Conservation (phyloP, 2,329 filamentous ascomycete species). For the Plectosphaerella cucumerina region DNA sequence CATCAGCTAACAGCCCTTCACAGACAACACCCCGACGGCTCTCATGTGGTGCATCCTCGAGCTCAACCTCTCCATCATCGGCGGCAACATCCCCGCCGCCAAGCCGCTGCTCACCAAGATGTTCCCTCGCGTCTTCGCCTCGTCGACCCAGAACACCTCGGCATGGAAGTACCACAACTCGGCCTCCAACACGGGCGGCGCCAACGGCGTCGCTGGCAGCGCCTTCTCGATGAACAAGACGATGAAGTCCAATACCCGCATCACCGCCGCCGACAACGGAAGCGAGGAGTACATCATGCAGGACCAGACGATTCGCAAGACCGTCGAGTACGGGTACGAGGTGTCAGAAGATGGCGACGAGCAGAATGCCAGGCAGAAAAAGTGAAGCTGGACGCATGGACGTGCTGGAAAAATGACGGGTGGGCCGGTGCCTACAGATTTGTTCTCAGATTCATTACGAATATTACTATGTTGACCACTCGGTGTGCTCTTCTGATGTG, state of each 20-base stretch:
- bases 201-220: constrained; percentile 1
- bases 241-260: not conserved
- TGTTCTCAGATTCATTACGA: too few species aligned
- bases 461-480: too few species aligned
- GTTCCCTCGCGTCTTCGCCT: constrained; percentile 13
- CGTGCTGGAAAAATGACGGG: too few species aligned
- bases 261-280: constrained; percentile 4
- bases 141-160: constrained; percentile 1
- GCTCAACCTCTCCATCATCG: constrained; percentile 19
- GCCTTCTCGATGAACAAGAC: constrained; percentile 1
- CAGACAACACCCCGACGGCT: constrained; percentile 13
- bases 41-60: constrained; percentile 19
- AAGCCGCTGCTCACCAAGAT: constrained; percentile 16
- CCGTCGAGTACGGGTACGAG: constrained; percentile 10
- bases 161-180: constrained; percentile 1
- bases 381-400: not conserved
- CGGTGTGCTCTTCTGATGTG: too few species aligned
- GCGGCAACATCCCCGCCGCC: constrained; percentile 17
- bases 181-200: not conserved
- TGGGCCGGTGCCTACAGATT: too few species aligned
- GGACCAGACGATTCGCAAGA: constrained; percentile 9
- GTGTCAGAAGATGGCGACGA: not conserved
- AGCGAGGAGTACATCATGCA: constrained; percentile 13
- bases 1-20: constrained; percentile 10
- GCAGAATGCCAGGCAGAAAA: not conserved